Evolutionary conservation across 1,284 basidiomycete genomes (phyloP).

Genomic region (Paramarasmius palmivorus): DNA sequence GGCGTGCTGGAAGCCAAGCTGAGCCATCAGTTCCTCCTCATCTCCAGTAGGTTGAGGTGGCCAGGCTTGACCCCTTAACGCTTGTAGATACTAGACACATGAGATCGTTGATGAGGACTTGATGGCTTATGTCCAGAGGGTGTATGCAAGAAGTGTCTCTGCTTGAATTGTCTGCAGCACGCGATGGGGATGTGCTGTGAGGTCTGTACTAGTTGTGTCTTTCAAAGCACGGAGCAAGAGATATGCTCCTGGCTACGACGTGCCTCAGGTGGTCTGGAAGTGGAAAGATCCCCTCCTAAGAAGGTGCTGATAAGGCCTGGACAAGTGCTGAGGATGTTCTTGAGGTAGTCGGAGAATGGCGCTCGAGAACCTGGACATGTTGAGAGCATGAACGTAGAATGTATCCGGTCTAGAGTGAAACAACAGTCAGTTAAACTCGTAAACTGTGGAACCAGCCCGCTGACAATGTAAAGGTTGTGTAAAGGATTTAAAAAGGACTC

Average conservation of each 20-base stretch:
- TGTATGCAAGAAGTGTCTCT: constrained; percentile 36
- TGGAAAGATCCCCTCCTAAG: constrained; percentile 26
- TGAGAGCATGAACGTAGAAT: constrained; percentile 25
- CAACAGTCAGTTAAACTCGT: background rate
- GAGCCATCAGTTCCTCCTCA: constrained; percentile 38
- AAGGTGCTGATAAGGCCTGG: constrained; percentile 30
- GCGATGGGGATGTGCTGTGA: constrained; percentile 19
- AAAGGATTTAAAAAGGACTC: constrained; percentile 1
- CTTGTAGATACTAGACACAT: constrained; percentile 35
- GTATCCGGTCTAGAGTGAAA: constrained; percentile 19
- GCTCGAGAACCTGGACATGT: constrained; percentile 19
- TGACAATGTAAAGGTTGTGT: background rate
- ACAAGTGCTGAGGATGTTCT: constrained; percentile 21
- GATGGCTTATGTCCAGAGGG: constrained; percentile 42
- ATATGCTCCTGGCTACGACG: constrained; percentile 16
- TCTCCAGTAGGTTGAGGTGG: constrained; percentile 18
- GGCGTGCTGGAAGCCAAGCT: no score
- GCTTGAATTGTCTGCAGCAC: constrained; percentile 36
- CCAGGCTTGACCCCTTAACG: constrained; percentile 28
- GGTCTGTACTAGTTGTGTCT: constrained; percentile 18
- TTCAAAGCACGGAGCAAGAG: constrained; percentile 28
- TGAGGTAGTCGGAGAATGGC: constrained; percentile 12
- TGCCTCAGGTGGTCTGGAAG: constrained; percentile 9
- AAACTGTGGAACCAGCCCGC: background rate
- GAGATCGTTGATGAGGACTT: constrained; percentile 43